Conservation (phyloP, 2,329 filamentous ascomycete species). For the Dactylonectria macrodidyma region DNA sequence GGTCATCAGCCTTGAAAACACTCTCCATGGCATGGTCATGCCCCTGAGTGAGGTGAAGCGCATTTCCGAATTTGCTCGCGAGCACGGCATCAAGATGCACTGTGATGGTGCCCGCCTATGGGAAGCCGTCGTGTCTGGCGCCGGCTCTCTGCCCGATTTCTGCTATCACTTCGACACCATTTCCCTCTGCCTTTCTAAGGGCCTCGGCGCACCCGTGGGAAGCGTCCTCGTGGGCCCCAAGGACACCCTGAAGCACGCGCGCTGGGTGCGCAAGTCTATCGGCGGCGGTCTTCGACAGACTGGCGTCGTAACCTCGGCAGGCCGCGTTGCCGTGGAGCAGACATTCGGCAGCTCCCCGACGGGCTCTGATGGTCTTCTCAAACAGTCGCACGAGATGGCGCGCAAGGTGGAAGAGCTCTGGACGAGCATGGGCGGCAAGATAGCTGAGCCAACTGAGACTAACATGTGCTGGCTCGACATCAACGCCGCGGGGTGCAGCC, state of each 20-base stretch:
- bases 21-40: slow-evolving; percentile 83
- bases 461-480: slow-evolving; percentile 94
- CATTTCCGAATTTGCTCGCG: slow-evolving; percentile 79
- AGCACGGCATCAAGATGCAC: slow-evolving; percentile 78
- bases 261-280: slow-evolving; percentile 75
- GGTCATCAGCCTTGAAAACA: slow-evolving; percentile 89
- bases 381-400: slow-evolving; percentile 73
- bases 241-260: slow-evolving; percentile 55
- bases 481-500: slow-evolving; percentile 66
- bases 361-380: slow-evolving; percentile 70
- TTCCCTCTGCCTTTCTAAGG: slow-evolving; percentile 86
- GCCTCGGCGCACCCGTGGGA: slow-evolving; percentile 85
- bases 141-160: slow-evolving; percentile 77
- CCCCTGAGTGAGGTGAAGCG: slow-evolving; percentile 79
- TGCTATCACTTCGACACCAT: slow-evolving; percentile 80
- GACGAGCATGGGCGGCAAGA: slow-evolving; percentile 77
- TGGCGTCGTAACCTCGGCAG: slow-evolving; percentile 80
- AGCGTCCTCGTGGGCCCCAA: slow-evolving; percentile 76
- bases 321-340: slow-evolving; percentile 74
- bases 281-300: slow-evolving; percentile 83
- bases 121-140: slow-evolving; percentile 83
- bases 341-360: slow-evolving; percentile 57
- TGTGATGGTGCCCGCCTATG: slow-evolving; percentile 86
- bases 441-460: slow-evolving; percentile 82
- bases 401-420: slow-evolving; percentile 78